Base-by-base conservation (phyloP, 345 rosid genomes). In the Citrus reticulata region DNA sequence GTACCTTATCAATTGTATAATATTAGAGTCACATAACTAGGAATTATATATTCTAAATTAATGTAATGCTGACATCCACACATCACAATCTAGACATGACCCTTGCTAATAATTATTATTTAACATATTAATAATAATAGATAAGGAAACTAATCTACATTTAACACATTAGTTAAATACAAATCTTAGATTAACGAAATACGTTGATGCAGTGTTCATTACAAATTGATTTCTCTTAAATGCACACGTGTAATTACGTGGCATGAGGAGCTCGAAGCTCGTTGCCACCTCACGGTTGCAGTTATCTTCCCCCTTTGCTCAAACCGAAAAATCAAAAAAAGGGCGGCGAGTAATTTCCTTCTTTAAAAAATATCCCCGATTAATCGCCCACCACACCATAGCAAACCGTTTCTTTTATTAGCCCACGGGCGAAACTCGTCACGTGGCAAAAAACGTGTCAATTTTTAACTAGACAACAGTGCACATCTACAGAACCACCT, bases 401-500 rank as follows among this genome's bases (percentile, higher is more conserved):
- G 20, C 27, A 9, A 63, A 7, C 10, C 25, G 42, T 39, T 37
- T 57, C 70, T 10, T 46, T 9, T 22, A 29, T 32, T 46, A 65
- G 6, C 42, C 46, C 62, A 51, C 58, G 65, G 24, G 66, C 14
- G 27, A 77, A 66, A 61, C 60, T 67, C 40, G 64, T 81, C 80
- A 72, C 77, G 74, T 71, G 68, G 57, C 1, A 39, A 40, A 40
- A 8, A 2, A 70, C 77, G 79, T 81, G 80, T 72, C 74, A 5
- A 27, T n/a, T 35, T 55, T 0, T 37, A 34, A 68, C 10, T 67
- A 0, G 73, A 0, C 0, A 19, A 14, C 27, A 20, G 35, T 1
- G 2, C 10, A 37, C 67, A 62, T 55, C 54, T 79, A 63, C 9
- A 5, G 71, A 40, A 4, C 57, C 63, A 61, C 82, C 77, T 72